Conservation (phyloP, 1,284 basidiomycete genomes). For the Fomitiporia mediterranea region DNA sequence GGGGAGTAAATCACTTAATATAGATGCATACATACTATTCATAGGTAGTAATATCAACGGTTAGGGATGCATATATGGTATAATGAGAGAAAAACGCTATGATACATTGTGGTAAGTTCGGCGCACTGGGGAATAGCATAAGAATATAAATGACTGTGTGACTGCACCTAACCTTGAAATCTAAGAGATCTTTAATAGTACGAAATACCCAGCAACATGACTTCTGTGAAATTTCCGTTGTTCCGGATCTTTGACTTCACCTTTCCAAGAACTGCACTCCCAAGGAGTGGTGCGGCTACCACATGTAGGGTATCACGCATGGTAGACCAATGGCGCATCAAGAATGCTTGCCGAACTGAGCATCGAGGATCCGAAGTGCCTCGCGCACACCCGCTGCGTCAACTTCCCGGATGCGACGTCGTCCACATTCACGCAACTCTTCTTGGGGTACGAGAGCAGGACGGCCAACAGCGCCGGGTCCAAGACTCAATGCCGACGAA, state of each 20-base stretch:
- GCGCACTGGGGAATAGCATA: too few species aligned
- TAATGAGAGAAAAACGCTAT: conserved; percentile 3
- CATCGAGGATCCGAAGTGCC: conserved; percentile 74
- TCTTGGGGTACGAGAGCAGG: conserved; percentile 54
- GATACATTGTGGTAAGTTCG: conserved; percentile 7
- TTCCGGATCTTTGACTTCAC: background rate
- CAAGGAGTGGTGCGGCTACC: background rate
- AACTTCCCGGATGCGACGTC: conserved; percentile 64
- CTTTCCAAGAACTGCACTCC: too few species aligned
- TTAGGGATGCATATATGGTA: background rate
- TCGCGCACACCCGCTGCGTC: conserved; percentile 73
- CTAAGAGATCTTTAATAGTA: background rate
- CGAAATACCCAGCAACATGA: background rate
- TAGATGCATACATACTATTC: background rate
- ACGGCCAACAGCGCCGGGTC: conserved; percentile 18
- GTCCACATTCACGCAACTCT: conserved; percentile 54
- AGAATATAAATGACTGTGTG: background rate
- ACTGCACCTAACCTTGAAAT: background rate
- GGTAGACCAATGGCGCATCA: conserved; percentile 14
- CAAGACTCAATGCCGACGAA: conserved; percentile 2
- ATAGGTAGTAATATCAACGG: background rate
- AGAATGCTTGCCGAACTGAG: conserved; percentile 46
- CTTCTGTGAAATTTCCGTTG: background rate
- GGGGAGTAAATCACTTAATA: background rate
- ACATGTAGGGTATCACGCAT: background rate